Evolutionary conservation across 805 yeast genomes (phyloP), one percentile per base, ranked within the genome.

Genomic region (Wickerhamomyces hampshirensis): DNA sequence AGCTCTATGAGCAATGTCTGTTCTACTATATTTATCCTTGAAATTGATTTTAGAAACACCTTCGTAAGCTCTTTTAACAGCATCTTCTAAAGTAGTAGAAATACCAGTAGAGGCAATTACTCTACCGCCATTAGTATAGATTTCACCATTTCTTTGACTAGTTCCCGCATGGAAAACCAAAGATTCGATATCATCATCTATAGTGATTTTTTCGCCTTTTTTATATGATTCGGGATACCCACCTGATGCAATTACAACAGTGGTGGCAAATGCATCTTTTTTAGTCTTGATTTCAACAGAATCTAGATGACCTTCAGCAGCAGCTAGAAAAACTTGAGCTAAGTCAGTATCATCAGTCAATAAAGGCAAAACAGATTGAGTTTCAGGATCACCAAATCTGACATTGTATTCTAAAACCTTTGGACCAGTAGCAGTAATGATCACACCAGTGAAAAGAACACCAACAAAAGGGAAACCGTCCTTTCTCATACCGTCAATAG

Each of bases 381-480:
- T 93, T 66, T 93, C 99, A 48, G 99, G 99, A 61, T 93, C 99
- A 45, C 99, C 99, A 51, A 93, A 94, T 65, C 99, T 80, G 34
- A 94, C 98, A 52, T 93, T 93, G 65, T 94, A 93, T 64, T 93
- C 99, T 54, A 93, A 71, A 4, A 89, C 96, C 66, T 88, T 86
- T 49, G 98, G 98, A 43, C 95, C 97, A 29, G 68, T 53, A n/a
- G 79, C 75, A 5, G 94, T 77, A 48, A 93, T 73, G 82, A 93
- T 93, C 50, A 93, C 75, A 43, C 99, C 99, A 9, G 96, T 93
- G 67, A 93, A 93, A 34, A 93, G 69, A 44, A 94, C 80, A 51
- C 99, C 99, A 37, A 86, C 88, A 77, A 93, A 87, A 42, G 99
- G 98, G 63, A 71, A 76, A 5, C 95, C 95, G 53, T 91, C 98